A percentile compares a stretch with the other conserved stretches of the same genome.
Conservation (phyloP, 2,329 filamentous ascomycete species). For the Monosporascus sp. region DNA sequence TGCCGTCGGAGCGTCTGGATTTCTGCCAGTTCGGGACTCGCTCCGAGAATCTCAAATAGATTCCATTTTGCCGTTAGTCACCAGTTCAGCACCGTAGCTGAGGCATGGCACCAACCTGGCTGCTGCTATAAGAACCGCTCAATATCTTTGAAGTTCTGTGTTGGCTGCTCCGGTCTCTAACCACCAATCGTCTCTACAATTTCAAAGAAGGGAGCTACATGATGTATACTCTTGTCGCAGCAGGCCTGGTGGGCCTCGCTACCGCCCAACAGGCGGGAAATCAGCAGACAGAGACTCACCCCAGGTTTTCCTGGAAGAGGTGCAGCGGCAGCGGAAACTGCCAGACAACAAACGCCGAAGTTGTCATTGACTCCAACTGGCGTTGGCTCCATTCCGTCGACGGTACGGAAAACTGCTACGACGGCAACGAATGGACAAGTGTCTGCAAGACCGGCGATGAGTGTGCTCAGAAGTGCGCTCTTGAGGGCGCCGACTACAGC, state of each 20-base stretch:
- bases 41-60: not conserved
- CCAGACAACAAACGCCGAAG: constrained; percentile 39
- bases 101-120: not conserved
- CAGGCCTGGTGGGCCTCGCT: constrained; percentile 33
- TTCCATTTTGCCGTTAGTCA: not conserved
- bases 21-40: not conserved
- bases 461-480: constrained; percentile 39
- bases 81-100: not conserved
- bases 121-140: not conserved
- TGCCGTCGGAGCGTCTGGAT: not conserved
- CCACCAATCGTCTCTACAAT: not conserved
- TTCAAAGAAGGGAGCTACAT: not conserved
- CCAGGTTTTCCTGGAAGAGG: constrained; percentile 41
- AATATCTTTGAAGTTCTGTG: not conserved
- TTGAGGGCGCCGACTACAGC: constrained; percentile 42
- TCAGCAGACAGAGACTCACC: constrained; percentile 37
- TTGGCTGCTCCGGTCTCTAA: not conserved
- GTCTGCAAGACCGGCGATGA: constrained; percentile 32
- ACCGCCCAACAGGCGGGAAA: constrained; percentile 40
- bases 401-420: constrained; percentile 44
- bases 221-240: constrained; percentile 25
- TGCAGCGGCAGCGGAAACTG: constrained; percentile 37
- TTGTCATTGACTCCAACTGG: constrained; percentile 50
- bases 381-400: constrained; percentile 43
- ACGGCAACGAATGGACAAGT: constrained; percentile 36